These are phyloP conservation scores for Phytophthora rubi DNA, from an alignment of 352 stramenopile species.

Conservation along the genomic window DNA sequence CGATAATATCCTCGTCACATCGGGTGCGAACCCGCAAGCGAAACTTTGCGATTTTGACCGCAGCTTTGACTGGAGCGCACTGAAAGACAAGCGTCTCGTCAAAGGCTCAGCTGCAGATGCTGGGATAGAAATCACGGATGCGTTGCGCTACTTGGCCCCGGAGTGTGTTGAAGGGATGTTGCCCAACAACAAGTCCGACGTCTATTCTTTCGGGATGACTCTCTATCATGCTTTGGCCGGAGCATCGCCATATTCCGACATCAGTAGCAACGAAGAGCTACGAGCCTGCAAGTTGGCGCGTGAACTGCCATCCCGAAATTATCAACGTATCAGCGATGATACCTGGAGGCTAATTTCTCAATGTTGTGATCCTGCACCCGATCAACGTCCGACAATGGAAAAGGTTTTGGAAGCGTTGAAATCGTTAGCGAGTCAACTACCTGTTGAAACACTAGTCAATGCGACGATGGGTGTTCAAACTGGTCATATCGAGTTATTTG, in stretches of 20 bases:
- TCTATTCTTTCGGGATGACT: neutral
- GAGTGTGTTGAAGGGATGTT: neutral
- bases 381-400: neutral
- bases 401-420: neutral
- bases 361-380: neutral
- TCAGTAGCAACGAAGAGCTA: neutral
- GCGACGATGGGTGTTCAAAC: neutral
- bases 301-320: neutral
- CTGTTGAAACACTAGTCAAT: neutral
- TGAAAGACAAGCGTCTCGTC: neutral
- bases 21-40: neutral
- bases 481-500: neutral
- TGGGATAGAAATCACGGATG: neutral
- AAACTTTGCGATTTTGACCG: neutral
- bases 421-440: neutral
- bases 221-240: neutral
- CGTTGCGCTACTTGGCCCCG: neutral
- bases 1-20: neutral
- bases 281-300: neutral
- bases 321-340: neutral
- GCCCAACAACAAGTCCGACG: neutral
- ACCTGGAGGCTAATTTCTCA: neutral
- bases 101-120: neutral
- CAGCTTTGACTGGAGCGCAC: neutral
- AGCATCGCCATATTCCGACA: neutral